Base-by-base conservation (phyloP, 805 yeast genomes). In the Kurtzmaniella fragi region DNA sequence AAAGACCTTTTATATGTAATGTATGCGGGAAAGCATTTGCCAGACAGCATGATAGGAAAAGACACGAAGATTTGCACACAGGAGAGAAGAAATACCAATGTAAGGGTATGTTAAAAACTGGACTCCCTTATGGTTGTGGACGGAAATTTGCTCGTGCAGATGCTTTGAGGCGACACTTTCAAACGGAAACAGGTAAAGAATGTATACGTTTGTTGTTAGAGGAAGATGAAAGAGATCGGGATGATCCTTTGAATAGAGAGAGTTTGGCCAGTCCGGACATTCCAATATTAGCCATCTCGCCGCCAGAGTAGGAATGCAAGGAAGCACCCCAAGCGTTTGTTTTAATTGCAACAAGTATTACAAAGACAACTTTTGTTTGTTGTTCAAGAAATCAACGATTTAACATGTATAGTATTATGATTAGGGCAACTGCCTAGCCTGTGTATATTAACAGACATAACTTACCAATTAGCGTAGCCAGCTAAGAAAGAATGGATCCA, bases 61-160 rank as follows among this genome's bases (percentile, higher is more conserved):
- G 74, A 26, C 74, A 69, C 43, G 73, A 69, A 42, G 74, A 69
- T 49, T 64, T 84, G 42, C 95, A 85, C 53, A 68, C 81, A 3
- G 93, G 93, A 1, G 84, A 82, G 57, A 84, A 83, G 61, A 70
- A 80, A 48, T 84, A 71, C 52, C 82, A 80, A 48, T 84, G 95
- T 57, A 75, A 74, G 44, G 95, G 95, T 2, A 52, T 62, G 3
- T 59, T 83, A 40, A 72, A 75, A 43, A 75, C 76, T 50, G 83
- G 84, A 2, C 48, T 61, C n/a, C 64, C 64, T 8, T 68, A 66
- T 41, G 74, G 74, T 1, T 69, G 74, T 52, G 73, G 73, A 1
- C 51, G 73, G 28, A 60, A 65, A 41, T 69, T 69, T 53, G 74
- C 74, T 5, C 52, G 74, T 12, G 73, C 74, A 1, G 74, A 69